Conservation (phyloP, 2,329 filamentous ascomycete species). For the Sordariomycetes sp. region DNA sequence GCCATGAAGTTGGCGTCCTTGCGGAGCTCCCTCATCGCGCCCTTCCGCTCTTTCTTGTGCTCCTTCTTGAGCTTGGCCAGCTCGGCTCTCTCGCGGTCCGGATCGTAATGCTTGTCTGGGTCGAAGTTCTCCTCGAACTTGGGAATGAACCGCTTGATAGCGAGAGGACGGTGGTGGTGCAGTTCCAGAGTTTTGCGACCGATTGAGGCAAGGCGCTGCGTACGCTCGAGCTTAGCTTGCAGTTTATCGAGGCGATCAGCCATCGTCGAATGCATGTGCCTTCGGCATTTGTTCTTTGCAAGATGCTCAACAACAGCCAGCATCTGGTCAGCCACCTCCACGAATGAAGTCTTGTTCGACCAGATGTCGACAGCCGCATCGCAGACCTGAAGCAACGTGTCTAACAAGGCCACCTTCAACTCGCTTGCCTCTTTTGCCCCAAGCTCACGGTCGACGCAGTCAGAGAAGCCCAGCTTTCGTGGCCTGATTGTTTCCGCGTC, state of each 20-base stretch:
- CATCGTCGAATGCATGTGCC: slow-evolving; percentile 38
- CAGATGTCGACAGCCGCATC: slow-evolving; percentile 63
- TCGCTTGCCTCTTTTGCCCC: slow-evolving; percentile 21
- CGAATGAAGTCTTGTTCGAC: slow-evolving; percentile 63
- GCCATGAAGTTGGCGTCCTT: slow-evolving; percentile 95
- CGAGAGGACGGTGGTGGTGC: slow-evolving; percentile 79
- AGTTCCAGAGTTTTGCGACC: slow-evolving; percentile 72
- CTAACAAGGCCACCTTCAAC: slow-evolving; percentile 49
- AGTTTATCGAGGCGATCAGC: slow-evolving; percentile 30
- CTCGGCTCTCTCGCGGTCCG: slow-evolving; percentile 82
- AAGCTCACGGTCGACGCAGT: slow-evolving; percentile 34
- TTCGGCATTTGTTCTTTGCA: slow-evolving; percentile 37
- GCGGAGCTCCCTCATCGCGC: slow-evolving; percentile 83
- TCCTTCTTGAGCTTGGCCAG: slow-evolving; percentile 76
- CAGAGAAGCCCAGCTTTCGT: slow-evolving; percentile 49
- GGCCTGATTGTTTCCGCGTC: slow-evolving; percentile 25
- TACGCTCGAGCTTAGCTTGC: slow-evolving; percentile 35
- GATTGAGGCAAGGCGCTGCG: slow-evolving; percentile 53
- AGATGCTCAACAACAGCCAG: slow-evolving; percentile 52
- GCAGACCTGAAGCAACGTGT: slow-evolving; percentile 56
- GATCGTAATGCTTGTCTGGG: slow-evolving; percentile 94
- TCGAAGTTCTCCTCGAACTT: slow-evolving; percentile 97
- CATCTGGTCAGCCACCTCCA: slow-evolving; percentile 66
- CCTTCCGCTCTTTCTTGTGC: slow-evolving; percentile 93
- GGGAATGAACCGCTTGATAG: slow-evolving; percentile 81